These are phyloP conservation scores for Fusarium virguliforme DNA, from an alignment of 2,329 filamentous ascomycete species.

Conservation along the genomic window DNA sequence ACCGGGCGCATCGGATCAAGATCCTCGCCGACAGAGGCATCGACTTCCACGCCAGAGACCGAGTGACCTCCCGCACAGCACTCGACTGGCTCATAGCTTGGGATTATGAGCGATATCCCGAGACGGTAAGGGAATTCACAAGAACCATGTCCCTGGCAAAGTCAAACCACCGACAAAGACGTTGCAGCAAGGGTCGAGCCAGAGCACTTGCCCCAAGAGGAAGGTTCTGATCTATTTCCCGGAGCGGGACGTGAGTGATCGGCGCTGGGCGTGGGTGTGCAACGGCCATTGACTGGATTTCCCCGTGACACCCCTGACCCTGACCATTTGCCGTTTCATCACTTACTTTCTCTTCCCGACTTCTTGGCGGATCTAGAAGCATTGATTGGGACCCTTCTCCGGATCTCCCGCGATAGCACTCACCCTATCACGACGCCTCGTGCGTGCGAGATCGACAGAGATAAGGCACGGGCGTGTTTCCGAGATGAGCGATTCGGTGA, in stretches of 20 bases:
- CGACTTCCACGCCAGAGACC: not conserved
- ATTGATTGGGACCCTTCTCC: constrained; percentile 14
- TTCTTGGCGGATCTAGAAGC: constrained; percentile 4
- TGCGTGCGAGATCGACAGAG: constrained; percentile 37
- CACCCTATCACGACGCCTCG: constrained; percentile 45
- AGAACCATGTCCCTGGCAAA: too few relatives aligned
- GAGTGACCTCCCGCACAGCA: too few relatives aligned
- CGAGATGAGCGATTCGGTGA: constrained; percentile 38
- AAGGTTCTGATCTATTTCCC: constrained; percentile 27
- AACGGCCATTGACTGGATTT: constrained; percentile 39
- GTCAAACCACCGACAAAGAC: too few relatives aligned
- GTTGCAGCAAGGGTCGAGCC: not conserved
- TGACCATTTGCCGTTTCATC: constrained; percentile 5
- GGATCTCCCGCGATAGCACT: not conserved
- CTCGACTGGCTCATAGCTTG: too few relatives aligned
- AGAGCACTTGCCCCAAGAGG: constrained; percentile 39
- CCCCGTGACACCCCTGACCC: not conserved
- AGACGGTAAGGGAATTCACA: not conserved
- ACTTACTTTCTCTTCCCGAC: not conserved
- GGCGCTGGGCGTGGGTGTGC: constrained; percentile 32
- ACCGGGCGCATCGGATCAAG: not conserved
- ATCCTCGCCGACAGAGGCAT: not conserved
- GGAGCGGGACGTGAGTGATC: constrained; percentile 29
- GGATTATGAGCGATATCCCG: too few relatives aligned
- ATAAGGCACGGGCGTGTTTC: constrained; percentile 14